phyloP scores from a whole-genome alignment of 2,329 filamentous ascomycete genomes.

The Atkinsonella hypoxylon region DNA sequence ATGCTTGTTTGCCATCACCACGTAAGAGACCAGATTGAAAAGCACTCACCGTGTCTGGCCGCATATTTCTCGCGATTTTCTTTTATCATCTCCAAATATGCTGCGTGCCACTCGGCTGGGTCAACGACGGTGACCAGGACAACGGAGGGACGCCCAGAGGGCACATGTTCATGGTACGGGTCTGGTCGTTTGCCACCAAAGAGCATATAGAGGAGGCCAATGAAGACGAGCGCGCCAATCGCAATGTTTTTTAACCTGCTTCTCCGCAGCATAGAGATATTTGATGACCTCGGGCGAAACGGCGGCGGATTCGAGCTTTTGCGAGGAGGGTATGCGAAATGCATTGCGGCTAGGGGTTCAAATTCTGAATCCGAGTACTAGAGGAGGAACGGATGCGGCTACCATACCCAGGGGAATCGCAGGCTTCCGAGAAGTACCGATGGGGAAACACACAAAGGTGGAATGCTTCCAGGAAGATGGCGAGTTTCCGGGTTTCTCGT shows the following conservation, averaged over 20 bases:
- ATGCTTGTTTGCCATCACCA: background rate
- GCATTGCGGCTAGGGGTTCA: constrained; percentile 44
- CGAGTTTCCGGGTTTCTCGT: background rate
- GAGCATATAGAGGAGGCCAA: constrained; percentile 51
- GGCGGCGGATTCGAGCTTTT: constrained; percentile 68
- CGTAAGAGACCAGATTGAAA: background rate
- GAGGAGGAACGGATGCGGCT: background rate
- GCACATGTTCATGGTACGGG: constrained; percentile 24
- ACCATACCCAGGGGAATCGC: no score
- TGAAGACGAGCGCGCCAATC: constrained; percentile 38
- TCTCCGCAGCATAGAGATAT: constrained; percentile 42
- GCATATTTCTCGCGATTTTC: constrained; percentile 82
- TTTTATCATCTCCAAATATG: constrained; percentile 61
- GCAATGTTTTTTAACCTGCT: constrained; percentile 50
- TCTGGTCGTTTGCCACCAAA: constrained; percentile 22
- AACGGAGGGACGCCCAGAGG: constrained; percentile 45
- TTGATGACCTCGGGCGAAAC: constrained; percentile 50
- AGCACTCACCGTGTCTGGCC: constrained; percentile 61
- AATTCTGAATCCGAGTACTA: background rate
- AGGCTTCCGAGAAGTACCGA: no score
- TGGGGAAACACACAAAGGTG: no score
- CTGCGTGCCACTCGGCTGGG: constrained; percentile 46
- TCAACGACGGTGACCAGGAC: constrained; percentile 85
- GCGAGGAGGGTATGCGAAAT: constrained; percentile 79
- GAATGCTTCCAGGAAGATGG: background rate